Conservation (phyloP, 2,329 filamentous ascomycete genomes). For the Beauveria caledonica region DNA sequence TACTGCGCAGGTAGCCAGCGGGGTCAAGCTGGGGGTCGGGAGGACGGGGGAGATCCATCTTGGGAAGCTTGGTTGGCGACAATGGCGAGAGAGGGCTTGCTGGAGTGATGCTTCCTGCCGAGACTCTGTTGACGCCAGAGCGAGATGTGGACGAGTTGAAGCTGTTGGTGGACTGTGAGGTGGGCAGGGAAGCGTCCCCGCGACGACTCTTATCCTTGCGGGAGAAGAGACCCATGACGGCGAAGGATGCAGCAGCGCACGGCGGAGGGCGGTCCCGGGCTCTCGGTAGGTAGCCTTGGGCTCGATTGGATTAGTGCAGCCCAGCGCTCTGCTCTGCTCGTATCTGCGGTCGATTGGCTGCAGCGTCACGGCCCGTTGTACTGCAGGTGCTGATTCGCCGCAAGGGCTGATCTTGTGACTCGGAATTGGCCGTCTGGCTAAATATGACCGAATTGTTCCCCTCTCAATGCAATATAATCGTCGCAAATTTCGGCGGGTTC, state of each 20-base stretch:
- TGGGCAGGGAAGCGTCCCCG: conserved; percentile 33
- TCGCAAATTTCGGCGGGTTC: neutral
- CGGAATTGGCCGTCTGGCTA: conserved; percentile 8
- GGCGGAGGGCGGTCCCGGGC: neutral
- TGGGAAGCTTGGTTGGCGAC: conserved; percentile 51
- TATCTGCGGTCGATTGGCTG: conserved; percentile 6
- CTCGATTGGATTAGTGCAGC: neutral
- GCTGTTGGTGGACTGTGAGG: conserved; percentile 41
- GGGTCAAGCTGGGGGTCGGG: conserved; percentile 85
- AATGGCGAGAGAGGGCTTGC: conserved; percentile 44
- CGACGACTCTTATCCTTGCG: conserved; percentile 44
- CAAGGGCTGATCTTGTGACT: conserved; percentile 9
- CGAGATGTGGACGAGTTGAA: conserved; percentile 44
- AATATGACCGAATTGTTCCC: neutral
- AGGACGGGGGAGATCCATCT: conserved; percentile 72
- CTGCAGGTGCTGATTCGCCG: conserved; percentile 11
- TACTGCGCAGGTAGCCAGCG: conserved; percentile 81
- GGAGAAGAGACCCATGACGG: conserved; percentile 48
- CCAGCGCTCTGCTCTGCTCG: neutral
- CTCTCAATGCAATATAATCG: conserved; percentile 1
- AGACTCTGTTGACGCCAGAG: conserved; percentile 40
- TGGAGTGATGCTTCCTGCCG: conserved; percentile 39
- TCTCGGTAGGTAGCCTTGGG: neutral
- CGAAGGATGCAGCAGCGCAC: neutral
- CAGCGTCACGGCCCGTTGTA: conserved; percentile 4